phyloP scores from a whole-genome alignment of 441 rosid genomes.

The Omphalea diandra region DNA sequence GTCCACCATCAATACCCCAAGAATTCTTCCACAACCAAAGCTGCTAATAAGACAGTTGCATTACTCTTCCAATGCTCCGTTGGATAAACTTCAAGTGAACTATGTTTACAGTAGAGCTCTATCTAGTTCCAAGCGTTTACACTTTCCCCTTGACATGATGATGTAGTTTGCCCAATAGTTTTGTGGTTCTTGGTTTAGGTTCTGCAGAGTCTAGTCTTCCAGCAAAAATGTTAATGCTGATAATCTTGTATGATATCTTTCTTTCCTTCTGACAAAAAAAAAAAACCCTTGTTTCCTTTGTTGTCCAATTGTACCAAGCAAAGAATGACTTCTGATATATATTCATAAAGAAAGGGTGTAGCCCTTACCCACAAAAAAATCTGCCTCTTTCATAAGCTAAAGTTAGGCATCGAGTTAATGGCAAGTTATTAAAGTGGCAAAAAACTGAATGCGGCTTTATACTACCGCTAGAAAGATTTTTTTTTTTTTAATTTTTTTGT shows the following conservation, averaged over 20 bases:
- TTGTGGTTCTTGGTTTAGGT: constrained; percentile 2
- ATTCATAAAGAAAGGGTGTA: no score
- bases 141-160: not conserved
- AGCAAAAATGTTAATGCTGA: constrained; percentile 12
- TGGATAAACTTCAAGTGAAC: constrained; percentile 31
- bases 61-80: constrained; percentile 37
- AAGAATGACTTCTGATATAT: not conserved
- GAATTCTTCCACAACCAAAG: constrained; percentile 56
- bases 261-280: no score
- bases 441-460: no score
- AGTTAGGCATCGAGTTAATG: no score
- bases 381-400: no score
- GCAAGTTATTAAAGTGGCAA: no score
- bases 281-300: no score
- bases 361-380: no score
- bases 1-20: constrained; percentile 68
- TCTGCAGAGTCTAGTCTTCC: constrained; percentile 9
- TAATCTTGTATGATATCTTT: constrained; percentile 23
- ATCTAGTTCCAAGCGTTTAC: not conserved
- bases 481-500: no score
- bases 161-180: constrained; percentile 12
- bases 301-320: not conserved
- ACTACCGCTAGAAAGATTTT: no score
- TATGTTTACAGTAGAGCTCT: not conserved
- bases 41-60: constrained; percentile 6